Conservation (phyloP, 2,329 filamentous ascomycete species). For the Diplodia scrobiculata region DNA sequence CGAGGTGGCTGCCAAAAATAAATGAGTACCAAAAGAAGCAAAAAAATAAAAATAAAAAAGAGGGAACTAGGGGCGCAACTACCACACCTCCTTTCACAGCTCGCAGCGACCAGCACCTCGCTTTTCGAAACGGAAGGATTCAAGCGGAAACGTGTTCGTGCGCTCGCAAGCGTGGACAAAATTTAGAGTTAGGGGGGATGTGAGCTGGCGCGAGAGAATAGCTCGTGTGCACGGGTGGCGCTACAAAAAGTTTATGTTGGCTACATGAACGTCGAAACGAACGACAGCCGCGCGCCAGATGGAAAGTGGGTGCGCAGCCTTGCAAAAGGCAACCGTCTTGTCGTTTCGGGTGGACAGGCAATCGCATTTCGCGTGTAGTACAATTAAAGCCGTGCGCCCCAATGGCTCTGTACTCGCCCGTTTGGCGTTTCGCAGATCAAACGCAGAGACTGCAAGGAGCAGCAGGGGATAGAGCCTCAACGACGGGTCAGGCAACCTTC, state of each 20-base stretch:
- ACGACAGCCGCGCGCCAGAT: background rate
- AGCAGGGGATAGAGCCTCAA: background rate
- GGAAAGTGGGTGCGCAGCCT: background rate
- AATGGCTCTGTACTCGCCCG: background rate
- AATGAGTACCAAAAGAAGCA: background rate
- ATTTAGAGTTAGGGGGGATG: background rate
- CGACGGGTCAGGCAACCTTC: background rate
- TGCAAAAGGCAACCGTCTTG: background rate
- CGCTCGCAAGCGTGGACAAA: background rate
- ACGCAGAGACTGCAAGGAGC: constrained; percentile 3
- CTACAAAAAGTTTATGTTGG: background rate
- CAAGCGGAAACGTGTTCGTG: background rate
- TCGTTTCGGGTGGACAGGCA: background rate
- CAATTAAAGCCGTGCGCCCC: constrained; percentile 5
- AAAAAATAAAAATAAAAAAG: background rate
- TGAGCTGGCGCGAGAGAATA: background rate
- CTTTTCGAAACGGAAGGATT: background rate
- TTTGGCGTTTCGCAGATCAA: constrained; percentile 22
- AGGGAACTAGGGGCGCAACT: no score
- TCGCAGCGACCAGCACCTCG: background rate
- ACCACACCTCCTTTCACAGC: background rate
- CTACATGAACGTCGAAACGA: background rate
- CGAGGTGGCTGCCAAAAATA: background rate
- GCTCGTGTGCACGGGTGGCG: background rate
- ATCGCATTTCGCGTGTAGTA: background rate